A percentile compares a stretch with the other conserved stretches of the same genome.
Conservation (phyloP, 441 rosid species). For the Dalechampia spathulata region DNA sequence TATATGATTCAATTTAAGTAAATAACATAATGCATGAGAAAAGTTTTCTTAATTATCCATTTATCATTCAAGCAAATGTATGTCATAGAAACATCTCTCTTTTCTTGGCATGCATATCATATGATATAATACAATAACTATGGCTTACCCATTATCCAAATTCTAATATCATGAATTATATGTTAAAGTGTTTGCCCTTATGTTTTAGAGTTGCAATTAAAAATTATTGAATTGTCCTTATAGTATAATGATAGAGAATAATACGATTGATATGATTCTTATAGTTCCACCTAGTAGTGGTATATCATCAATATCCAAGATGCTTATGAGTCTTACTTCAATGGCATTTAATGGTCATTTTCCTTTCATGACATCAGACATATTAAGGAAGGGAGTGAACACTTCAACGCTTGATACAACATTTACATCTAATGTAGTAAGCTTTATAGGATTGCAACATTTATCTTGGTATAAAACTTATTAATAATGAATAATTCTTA, state of each 20-base stretch:
- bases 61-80: not conserved
- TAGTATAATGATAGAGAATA: constrained; percentile 71
- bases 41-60: not conserved
- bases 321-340: constrained; percentile 88
- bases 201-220: constrained; percentile 6
- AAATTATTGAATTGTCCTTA: constrained; percentile 19
- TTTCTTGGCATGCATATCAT: not conserved
- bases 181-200: not conserved
- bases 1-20: not conserved
- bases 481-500: no score
- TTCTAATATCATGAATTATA: not conserved
- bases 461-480: no score
- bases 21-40: not conserved
- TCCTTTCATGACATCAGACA: constrained; percentile 77
- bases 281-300: constrained; percentile 53
- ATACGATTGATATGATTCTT: constrained; percentile 46
- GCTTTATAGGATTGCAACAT: constrained; percentile 82
- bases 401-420: constrained; percentile 80
- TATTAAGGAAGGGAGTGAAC: constrained; percentile 87
- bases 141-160: not conserved
- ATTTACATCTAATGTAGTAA: constrained; percentile 77
- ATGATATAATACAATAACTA: not conserved
- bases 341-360: constrained; percentile 85
- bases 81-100: not conserved
- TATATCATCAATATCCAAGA: constrained; percentile 76